Conservation (phyloP, 2,329 filamentous ascomycete genomes). For the Annulohypoxylon truncatum region DNA sequence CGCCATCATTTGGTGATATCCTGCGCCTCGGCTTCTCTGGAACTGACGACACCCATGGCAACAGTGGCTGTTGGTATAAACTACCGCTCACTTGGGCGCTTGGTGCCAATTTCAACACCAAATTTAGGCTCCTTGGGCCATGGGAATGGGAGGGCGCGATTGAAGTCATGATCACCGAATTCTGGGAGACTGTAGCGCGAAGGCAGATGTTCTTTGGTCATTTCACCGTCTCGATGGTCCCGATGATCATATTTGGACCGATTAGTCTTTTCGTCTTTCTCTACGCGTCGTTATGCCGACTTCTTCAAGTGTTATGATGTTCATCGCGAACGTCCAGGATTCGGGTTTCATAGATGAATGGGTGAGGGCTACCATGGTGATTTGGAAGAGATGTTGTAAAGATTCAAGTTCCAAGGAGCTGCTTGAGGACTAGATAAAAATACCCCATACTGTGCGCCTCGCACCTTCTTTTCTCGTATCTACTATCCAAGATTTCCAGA, state of each 20-base stretch:
- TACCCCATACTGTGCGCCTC: not conserved
- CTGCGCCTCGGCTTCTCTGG: constrained; percentile 45
- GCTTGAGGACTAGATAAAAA: not conserved
- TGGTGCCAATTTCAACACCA: constrained; percentile 62
- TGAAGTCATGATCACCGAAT: constrained; percentile 55
- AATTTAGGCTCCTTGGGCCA: constrained; percentile 60
- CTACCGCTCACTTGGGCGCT: constrained; percentile 60
- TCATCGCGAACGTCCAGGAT: not conserved
- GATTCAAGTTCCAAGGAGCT: not conserved
- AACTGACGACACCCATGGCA: not conserved
- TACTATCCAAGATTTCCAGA: not conserved
- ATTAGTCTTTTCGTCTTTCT: constrained; percentile 37
- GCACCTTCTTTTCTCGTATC: not conserved
- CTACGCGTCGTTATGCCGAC: constrained; percentile 19
- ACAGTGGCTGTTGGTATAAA: constrained; percentile 47
- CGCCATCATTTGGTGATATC: constrained; percentile 54
- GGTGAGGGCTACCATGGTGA: not conserved
- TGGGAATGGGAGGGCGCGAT: constrained; percentile 56
- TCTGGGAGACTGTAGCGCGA: constrained; percentile 50
- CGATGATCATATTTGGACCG: constrained; percentile 42
- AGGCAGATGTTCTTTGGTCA: constrained; percentile 43
- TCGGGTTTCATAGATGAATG: not conserved
- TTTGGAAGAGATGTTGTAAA: not conserved
- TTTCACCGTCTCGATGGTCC: constrained; percentile 40
- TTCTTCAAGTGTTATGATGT: not conserved